phyloP scores from a whole-genome alignment of 176 grass and related monocot genomes.

The Lolium multiflorum region DNA sequence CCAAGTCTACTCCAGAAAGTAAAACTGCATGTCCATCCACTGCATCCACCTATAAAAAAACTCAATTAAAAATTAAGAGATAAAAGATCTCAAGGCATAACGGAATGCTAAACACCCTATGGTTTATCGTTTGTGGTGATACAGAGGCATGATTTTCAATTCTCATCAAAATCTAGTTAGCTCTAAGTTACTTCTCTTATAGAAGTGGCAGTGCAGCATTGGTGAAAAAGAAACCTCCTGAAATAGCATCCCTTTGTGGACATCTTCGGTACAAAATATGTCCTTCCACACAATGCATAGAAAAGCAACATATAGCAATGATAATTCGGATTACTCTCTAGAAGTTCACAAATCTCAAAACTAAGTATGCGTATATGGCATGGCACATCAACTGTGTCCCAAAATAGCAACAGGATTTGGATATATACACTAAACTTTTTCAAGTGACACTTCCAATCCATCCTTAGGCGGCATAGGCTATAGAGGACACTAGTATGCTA shows the following conservation, averaged over 20 bases:
- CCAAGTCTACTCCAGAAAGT: slow-evolving; percentile 98
- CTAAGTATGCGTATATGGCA: background rate
- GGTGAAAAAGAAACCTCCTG: background rate
- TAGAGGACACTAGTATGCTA: background rate
- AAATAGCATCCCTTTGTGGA: background rate
- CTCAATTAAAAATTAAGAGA: slow-evolving; percentile 2
- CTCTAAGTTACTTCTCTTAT: slow-evolving; percentile 3
- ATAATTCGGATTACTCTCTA: background rate
- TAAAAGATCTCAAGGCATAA: background rate
- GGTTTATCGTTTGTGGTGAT: background rate
- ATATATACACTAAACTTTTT: background rate
- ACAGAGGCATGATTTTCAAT: background rate
- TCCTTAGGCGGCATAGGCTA: background rate
- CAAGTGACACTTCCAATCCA: slow-evolving; percentile 10
- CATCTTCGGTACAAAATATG: background rate
- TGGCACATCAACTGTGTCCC: background rate
- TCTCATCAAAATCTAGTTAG: slow-evolving; percentile 12
- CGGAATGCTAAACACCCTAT: background rate
- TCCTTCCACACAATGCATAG: background rate
- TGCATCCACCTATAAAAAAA: slow-evolving; percentile 74
- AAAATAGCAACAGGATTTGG: slow-evolving; percentile 10
- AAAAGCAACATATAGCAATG: background rate
- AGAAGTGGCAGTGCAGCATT: slow-evolving; percentile 1
- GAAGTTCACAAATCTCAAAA: background rate
- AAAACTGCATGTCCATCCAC: slow-evolving; percentile 74